phyloP scores from a whole-genome alignment of 2,329 filamentous ascomycete genomes.

The Cladosporium colombiae region DNA sequence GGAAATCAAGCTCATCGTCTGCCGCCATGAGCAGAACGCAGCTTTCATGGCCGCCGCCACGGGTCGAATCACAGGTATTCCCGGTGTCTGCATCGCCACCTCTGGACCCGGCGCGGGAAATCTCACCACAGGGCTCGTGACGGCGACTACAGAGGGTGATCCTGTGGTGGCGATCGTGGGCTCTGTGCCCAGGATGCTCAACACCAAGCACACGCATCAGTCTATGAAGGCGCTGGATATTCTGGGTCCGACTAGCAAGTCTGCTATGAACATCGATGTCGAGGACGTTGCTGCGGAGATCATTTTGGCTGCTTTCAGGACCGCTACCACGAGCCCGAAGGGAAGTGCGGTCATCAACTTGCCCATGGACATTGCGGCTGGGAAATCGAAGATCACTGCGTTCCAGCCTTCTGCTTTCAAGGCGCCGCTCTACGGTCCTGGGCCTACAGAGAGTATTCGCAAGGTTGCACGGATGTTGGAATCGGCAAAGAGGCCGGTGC shows the following conservation, averaged over 20 bases:
- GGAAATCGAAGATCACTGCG: conserved; percentile 42
- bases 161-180: conserved; percentile 54
- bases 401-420: conserved; percentile 44
- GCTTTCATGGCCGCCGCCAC: conserved; percentile 53
- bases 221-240: conserved; percentile 49
- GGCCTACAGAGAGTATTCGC: conserved; percentile 37
- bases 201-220: conserved; percentile 51
- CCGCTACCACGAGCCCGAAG: conserved; percentile 44
- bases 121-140: conserved; percentile 49
- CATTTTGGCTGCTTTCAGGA: conserved; percentile 49
- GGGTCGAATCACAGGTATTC: conserved; percentile 49
- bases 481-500: conserved; percentile 42
- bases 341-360: conserved; percentile 48
- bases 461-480: conserved; percentile 40
- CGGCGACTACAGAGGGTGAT: conserved; percentile 51
- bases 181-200: conserved; percentile 47
- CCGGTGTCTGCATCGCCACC: conserved; percentile 51
- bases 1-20: conserved; percentile 50
- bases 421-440: conserved; percentile 45
- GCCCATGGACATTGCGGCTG: conserved; percentile 48
- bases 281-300: conserved; percentile 53
- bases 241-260: conserved; percentile 48
- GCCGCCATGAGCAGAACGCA: conserved; percentile 53
- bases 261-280: conserved; percentile 45
- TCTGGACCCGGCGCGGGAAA: conserved; percentile 52